Evolutionary conservation across 208 protist species (phyloP), one percentile per base, ranked within the genome.

Genomic region (Leishmania guyanensis): DNA sequence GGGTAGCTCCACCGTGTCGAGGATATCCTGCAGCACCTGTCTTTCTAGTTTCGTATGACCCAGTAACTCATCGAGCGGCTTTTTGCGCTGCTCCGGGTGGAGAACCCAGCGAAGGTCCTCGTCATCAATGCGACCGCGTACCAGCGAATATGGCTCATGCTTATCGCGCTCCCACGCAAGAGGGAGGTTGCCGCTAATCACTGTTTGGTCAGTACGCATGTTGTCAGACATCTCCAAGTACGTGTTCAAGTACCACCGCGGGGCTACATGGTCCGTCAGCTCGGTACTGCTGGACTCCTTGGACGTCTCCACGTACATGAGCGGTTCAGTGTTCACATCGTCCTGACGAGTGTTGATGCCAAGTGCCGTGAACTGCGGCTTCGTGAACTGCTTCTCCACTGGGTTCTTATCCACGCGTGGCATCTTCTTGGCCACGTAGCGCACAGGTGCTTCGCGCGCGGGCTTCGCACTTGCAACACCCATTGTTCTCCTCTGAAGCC

Each of bases 251-350:
- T 96, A 96, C 91, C 93, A 96, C 60, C 93, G 86, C 33, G 93
- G 93, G 3, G 93, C 86, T 17, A 84, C 82, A 75, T 96, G 93
- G 71, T 96, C 93, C 17, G 93, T 96, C 54, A 96, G 75, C 85
- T 96, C 91, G 29, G 93, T 96, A 70, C 89, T 89, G 80, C 83
- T 91, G 16, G 84, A 90, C 66, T 96, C 93, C 79, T 94, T 93
- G n/a, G 93, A 92, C 39, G 93, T 94, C 84, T 96, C 91, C 36
- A 96, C 93, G 84, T 96, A 96, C 91, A 96, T 94, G 36, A 94
- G 80, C 39, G 93, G 93, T 80, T 96, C 91, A 39, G 93, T 96
- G 81, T 96, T 96, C 48, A 96, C 90, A 76, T 96, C 90, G 77
- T 96, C 93, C 39, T 88, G 86, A 33, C 93, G 93, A 33, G 78